Evolutionary conservation across 805 yeast species (phyloP), one percentile per base, ranked within the genome.

Genomic region (Myxozyma geophila): DNA sequence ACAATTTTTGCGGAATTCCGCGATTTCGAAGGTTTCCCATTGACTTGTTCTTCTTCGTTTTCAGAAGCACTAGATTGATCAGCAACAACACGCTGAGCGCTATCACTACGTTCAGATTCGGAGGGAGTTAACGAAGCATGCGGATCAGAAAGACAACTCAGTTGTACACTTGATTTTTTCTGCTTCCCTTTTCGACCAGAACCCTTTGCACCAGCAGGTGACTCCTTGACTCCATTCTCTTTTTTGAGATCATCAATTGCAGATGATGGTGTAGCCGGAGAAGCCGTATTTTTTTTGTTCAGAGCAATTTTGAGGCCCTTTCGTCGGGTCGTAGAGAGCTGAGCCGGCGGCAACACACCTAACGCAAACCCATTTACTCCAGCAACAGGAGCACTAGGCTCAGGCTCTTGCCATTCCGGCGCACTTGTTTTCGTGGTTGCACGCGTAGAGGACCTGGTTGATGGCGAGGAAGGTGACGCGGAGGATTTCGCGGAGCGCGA

Each of bases 311-410:
- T 54, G n/a, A 36, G 44, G 23, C 17, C 77, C 78, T 61, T 74
- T 69, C 35, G 78, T 52, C 85, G 88, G 66, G 81, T 84, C 70
- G 82, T 84, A 52, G 67, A 35, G 54, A 83, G 77, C 70, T 83
- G 87, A 2, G 79, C 75, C 17, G 85, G 83, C 8, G 97, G 97
- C 6, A 81, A 80, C n/a, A 83, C 80, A 67, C 85, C 90, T 59
- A 91, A 75, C 2, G 95, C 88, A 47, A 85, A 79, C 1, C 97
- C 97, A 0, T 93, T 87, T 44, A 85, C 84, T 10, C 82, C 81
- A 48, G 89, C 85, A 10, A 77, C 74, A 0, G 88, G 85, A 43
- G 79, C 82, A 0, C 84, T 82, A 40, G 80, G 73, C 17, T 79
- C 80, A 1, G 92, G 92, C 70, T 90, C 95, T 10, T 15, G 15